These are phyloP conservation scores for Chlamydomonas schloesseri DNA, from an alignment of 139 green algal species.

Conservation along the genomic window DNA sequence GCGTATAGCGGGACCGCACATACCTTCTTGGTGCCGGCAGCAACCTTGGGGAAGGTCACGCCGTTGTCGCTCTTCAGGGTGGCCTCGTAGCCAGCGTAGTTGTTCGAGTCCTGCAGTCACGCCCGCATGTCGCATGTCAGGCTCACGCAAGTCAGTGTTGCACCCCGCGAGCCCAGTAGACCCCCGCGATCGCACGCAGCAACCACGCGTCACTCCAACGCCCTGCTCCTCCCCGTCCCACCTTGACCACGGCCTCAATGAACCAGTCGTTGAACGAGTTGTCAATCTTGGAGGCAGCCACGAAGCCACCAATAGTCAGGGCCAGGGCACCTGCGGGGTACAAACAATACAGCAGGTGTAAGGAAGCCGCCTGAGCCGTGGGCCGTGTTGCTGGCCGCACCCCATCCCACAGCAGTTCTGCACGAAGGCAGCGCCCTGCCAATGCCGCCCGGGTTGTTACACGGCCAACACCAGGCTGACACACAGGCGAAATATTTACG, in stretches of 20 bases:
- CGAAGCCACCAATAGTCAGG: constrained; percentile 34
- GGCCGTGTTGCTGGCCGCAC: too few species aligned
- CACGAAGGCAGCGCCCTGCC: neutral
- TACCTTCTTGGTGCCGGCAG: constrained; percentile 40
- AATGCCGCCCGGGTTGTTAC: too few species aligned
- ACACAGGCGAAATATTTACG: too few species aligned
- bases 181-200: too few species aligned
- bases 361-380: neutral
- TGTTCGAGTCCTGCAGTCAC: constrained; percentile 34
- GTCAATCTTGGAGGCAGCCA: constrained; percentile 37
- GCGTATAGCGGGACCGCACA: too few species aligned
- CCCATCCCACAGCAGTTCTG: too few species aligned
- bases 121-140: too few species aligned
- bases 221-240: too few species aligned
- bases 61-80: constrained; percentile 37
- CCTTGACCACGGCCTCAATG: constrained; percentile 7
- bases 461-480: too few species aligned
- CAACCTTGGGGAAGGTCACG: constrained; percentile 27
- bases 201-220: too few species aligned
- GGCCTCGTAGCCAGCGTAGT: constrained; percentile 39
- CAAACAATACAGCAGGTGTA: neutral
- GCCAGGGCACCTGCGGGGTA: constrained; percentile 21
- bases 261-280: constrained; percentile 29
- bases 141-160: too few species aligned
- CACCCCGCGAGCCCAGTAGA: too few species aligned